Conservation (phyloP, 164 flowering plant genomes). For the Macadamia integrifolia region DNA sequence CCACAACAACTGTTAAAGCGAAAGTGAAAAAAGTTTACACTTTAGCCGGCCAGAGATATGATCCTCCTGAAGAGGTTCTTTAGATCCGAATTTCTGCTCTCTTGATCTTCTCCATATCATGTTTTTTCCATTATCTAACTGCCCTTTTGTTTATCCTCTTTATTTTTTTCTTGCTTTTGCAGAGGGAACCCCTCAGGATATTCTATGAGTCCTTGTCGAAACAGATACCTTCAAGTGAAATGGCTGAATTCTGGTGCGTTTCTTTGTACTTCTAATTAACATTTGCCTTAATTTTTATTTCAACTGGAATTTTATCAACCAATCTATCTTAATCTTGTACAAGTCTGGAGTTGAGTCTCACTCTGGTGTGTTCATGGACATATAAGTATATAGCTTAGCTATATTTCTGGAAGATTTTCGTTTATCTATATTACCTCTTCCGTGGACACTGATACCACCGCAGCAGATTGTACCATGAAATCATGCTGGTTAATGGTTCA, state of each 20-base stretch:
- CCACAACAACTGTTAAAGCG: slow-evolving; percentile 42
- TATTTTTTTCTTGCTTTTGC: slow-evolving; percentile 19
- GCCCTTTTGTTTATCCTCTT: background rate
- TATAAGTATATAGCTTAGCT: no score
- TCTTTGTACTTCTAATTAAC: background rate
- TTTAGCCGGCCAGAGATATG: slow-evolving; percentile 83
- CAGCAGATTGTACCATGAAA: no score
- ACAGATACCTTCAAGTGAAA: slow-evolving; percentile 94
- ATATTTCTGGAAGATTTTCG: no score
- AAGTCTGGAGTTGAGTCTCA: background rate
- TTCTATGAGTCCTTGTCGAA: slow-evolving; percentile 81
- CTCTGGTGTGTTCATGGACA: no score
- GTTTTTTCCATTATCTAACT: background rate
- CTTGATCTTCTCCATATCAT: no score
- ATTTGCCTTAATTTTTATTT: background rate
- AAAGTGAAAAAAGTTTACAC: slow-evolving; percentile 73
- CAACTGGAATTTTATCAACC: background rate
- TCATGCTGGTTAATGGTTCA: no score
- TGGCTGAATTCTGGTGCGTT: slow-evolving; percentile 96
- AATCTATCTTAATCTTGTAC: background rate
- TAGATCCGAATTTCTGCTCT: background rate
- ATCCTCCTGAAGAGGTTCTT: slow-evolving; percentile 88
- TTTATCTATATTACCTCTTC: no score
- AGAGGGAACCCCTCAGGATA: slow-evolving; percentile 94
- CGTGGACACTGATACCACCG: no score